These are phyloP conservation scores for Plantago major DNA, from an alignment of 257 asterid species.

Conservation along the genomic window DNA sequence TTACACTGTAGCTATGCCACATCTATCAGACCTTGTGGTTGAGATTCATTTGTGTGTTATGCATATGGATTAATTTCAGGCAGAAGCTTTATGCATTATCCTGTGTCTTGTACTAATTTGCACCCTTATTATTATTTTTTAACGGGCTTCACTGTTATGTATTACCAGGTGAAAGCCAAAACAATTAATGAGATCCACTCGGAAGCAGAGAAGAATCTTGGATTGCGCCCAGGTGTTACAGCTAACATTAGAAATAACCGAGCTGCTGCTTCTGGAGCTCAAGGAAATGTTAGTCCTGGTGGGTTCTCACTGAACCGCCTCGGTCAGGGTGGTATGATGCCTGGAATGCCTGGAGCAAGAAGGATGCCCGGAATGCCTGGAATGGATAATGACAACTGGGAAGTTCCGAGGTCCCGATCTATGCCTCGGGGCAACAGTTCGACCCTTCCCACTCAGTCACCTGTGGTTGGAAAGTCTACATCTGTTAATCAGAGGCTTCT, in stretches of 20 bases:
- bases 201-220: constrained; percentile 87
- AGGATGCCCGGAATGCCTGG: constrained; percentile 87
- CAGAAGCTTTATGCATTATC: too few relatives aligned
- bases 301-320: constrained; percentile 73
- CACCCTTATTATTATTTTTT: too few relatives aligned
- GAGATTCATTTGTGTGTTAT: too few relatives aligned
- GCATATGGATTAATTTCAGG: too few relatives aligned
- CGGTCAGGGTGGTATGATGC: constrained; percentile 94
- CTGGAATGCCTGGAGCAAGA: constrained; percentile 91
- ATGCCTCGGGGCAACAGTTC: constrained; percentile 72
- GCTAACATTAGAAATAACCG: constrained; percentile 74
- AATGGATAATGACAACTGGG: constrained; percentile 76
- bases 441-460: constrained; percentile 40
- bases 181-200: constrained; percentile 85
- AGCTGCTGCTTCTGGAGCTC: constrained; percentile 41
- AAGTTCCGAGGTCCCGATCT: constrained; percentile 67
- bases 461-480: constrained; percentile 50
- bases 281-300: constrained; percentile 53
- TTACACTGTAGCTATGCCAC: too few relatives aligned
- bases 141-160: constrained; percentile 4
- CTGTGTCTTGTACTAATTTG: too few relatives aligned
- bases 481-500: constrained; percentile 45
- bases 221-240: constrained; percentile 91
- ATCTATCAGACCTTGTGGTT: too few relatives aligned
- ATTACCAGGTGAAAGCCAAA: constrained; percentile 74